Evolutionary conservation across 2,329 filamentous ascomycete genomes (phyloP).

Genomic region (Fusarium poae): DNA sequence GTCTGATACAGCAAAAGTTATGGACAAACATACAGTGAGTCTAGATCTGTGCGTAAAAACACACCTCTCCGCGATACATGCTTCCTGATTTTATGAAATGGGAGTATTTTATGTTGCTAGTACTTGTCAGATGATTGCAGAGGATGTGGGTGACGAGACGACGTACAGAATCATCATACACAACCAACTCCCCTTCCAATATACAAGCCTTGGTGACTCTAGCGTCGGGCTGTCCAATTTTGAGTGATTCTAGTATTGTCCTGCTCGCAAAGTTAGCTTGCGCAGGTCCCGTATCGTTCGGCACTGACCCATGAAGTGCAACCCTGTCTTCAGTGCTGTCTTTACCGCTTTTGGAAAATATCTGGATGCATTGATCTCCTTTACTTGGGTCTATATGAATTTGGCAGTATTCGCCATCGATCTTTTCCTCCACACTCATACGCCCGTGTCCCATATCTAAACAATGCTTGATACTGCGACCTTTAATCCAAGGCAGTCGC

Average conservation of each 20-base stretch:
- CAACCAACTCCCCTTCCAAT: constrained; percentile 84
- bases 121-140: constrained; percentile 21
- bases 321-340: constrained; percentile 82
- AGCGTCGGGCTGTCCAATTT: constrained; percentile 70
- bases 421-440: constrained; percentile 83
- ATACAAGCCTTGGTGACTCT: constrained; percentile 76
- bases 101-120: constrained; percentile 72
- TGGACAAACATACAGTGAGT: constrained; percentile 70
- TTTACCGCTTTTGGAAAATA: constrained; percentile 94
- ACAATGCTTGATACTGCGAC: constrained; percentile 80
- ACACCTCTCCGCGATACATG: constrained; percentile 80
- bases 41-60: constrained; percentile 74
- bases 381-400: constrained; percentile 80
- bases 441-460: constrained; percentile 71
- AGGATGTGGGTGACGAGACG: not conserved
- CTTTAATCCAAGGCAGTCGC: constrained; percentile 73
- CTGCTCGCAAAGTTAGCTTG: constrained; percentile 49
- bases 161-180: constrained; percentile 75
- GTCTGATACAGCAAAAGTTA: constrained; percentile 22
- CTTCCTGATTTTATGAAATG: constrained; percentile 86
- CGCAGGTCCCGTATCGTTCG: not conserved
- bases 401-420: constrained; percentile 92
- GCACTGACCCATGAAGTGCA: constrained; percentile 67
- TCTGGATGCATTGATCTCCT: constrained; percentile 71
- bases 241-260: constrained; percentile 73